Percentiles rank a stretch among this genome's conserved stretches.
Evolutionary conservation across 352 stramenopile species (phyloP).

Genomic region (Pythium aquatile): DNA sequence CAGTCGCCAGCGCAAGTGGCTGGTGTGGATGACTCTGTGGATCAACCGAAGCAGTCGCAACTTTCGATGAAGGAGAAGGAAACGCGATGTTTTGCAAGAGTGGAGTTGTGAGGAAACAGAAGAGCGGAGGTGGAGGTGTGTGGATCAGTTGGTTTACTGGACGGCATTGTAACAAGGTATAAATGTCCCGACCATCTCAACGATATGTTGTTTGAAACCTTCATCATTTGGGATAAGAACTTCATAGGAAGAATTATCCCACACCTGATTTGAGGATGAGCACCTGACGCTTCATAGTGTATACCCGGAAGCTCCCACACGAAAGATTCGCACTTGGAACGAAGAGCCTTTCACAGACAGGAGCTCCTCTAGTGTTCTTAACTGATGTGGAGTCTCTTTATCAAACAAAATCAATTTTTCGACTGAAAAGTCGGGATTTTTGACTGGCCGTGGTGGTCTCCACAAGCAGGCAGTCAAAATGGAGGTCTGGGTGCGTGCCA

Average conservation of each 20-base stretch:
- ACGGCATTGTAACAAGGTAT: slow-evolving; percentile 82
- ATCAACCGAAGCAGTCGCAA: no score
- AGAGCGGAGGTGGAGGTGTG: slow-evolving; percentile 24
- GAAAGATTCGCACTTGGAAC: background rate
- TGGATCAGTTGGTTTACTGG: slow-evolving; percentile 68
- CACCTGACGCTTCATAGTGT: background rate
- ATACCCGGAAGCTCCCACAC: slow-evolving; percentile 13
- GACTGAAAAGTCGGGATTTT: background rate
- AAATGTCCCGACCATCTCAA: slow-evolving; percentile 71
- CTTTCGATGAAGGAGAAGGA: no score
- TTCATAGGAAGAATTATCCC: slow-evolving; percentile 78
- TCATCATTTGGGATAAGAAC: slow-evolving; percentile 87
- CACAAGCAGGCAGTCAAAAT: slow-evolving; percentile 22
- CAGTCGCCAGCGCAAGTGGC: no score
- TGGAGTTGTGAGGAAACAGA: no score
- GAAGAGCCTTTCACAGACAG: no score
- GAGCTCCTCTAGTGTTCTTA: background rate
- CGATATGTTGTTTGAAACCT: slow-evolving; percentile 69
- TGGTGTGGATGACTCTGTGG: no score
- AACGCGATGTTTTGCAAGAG: no score
- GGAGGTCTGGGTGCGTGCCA: slow-evolving; percentile 59
- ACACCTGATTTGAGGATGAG: slow-evolving; percentile 36
- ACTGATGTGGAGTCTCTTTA: background rate
- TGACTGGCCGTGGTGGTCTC: background rate
- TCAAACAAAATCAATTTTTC: background rate